These are phyloP conservation scores for Sarcomyxa edulis DNA, from an alignment of 768 basidiomycete genomes.

Conservation along the genomic window DNA sequence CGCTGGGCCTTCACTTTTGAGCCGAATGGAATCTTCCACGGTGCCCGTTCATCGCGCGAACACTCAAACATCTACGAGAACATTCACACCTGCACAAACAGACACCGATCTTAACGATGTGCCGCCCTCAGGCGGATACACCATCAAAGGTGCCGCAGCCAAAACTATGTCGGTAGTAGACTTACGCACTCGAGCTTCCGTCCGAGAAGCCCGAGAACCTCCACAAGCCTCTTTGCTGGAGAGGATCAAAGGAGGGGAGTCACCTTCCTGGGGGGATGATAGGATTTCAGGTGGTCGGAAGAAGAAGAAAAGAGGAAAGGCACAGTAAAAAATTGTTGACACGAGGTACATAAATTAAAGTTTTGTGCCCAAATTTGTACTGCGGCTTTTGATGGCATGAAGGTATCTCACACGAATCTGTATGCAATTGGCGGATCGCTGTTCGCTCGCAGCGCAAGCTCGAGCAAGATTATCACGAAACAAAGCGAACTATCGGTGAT, in stretches of 20 bases:
- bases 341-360: neutral
- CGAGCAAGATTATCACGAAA: no score
- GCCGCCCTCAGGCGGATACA: conserved; percentile 36
- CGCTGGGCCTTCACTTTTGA: conserved; percentile 34
- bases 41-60: neutral
- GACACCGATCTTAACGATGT: conserved; percentile 19
- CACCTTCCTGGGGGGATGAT: conserved; percentile 10
- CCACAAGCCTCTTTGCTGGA: conserved; percentile 30
- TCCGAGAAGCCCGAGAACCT: no score
- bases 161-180: conserved; percentile 6
- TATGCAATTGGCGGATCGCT: no score
- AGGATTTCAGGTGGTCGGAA: conserved; percentile 12
- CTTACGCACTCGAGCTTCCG: conserved; percentile 8
- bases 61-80: conserved; percentile 7
- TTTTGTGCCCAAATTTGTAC: no score
- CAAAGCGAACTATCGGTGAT: no score
- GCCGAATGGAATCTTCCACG: conserved; percentile 27
- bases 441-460: no score
- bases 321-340: conserved; percentile 7
- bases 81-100: conserved; percentile 1
- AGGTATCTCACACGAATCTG: no score
- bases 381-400: no score
- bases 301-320: conserved; percentile 19
- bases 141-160: conserved; percentile 50
- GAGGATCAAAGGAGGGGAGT: conserved; percentile 22